phyloP scores from a whole-genome alignment of 1,139 yeast genomes.

The Debaryomyces fabryi region DNA sequence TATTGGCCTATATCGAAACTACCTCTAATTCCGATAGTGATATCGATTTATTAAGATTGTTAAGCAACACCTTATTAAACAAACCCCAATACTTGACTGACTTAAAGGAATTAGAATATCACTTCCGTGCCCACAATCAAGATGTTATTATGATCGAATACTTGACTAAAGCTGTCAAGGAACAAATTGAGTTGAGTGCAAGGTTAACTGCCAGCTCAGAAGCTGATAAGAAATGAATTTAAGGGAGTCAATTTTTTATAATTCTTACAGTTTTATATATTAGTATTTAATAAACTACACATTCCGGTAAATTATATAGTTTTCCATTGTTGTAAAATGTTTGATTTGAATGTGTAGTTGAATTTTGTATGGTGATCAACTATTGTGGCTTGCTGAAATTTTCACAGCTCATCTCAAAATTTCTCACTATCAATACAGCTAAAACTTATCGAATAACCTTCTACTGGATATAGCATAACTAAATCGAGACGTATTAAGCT shows the following conservation, averaged over 20 bases:
- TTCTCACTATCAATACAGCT: slow-evolving; percentile 4
- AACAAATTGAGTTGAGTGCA: slow-evolving; percentile 80
- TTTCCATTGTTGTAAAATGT: not conserved
- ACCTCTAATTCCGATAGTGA: slow-evolving; percentile 52
- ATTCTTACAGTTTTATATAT: slow-evolving; percentile 3
- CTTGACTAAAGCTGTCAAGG: slow-evolving; percentile 81
- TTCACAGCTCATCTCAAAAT: slow-evolving; percentile 9
- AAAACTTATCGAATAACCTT: not conserved
- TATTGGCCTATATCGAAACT: slow-evolving; percentile 55
- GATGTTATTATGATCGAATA: slow-evolving; percentile 84
- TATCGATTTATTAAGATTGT: slow-evolving; percentile 62
- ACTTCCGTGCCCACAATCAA: slow-evolving; percentile 74
- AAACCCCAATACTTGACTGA: slow-evolving; percentile 63
- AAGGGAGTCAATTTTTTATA: not conserved
- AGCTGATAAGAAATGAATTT: slow-evolving; percentile 25
- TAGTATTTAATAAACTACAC: not conserved
- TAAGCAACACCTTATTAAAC: slow-evolving; percentile 63
- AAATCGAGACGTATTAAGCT: not conserved
- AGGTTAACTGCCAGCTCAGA: slow-evolving; percentile 59
- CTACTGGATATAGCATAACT: not conserved
- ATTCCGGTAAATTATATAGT: not conserved
- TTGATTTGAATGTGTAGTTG: not conserved
- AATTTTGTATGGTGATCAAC: not conserved
- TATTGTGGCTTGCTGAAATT: slow-evolving; percentile 8
- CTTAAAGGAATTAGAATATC: slow-evolving; percentile 57